These are phyloP conservation scores for Cucumis cinereus DNA, from an alignment of 306 rosid species.

Conservation along the genomic window DNA sequence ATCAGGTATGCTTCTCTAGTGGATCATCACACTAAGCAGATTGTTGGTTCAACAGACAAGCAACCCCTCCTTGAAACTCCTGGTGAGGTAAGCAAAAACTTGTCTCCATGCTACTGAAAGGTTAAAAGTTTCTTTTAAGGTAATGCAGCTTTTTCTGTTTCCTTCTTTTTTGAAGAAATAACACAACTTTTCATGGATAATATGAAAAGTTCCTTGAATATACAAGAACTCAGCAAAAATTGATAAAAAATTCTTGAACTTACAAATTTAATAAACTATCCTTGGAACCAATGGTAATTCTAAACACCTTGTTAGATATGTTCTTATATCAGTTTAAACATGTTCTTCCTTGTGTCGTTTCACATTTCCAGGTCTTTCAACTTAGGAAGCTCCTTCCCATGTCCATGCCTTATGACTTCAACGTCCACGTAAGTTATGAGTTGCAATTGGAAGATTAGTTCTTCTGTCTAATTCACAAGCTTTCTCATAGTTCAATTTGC, in stretches of 20 bases:
- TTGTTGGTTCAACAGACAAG: conserved; percentile 54
- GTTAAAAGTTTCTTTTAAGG: not conserved
- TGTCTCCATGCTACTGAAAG: not conserved
- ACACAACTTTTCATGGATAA: not conserved
- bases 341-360: not conserved
- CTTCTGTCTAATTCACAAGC: not conserved
- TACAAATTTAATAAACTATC: not conserved
- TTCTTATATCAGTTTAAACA: conserved; percentile 2
- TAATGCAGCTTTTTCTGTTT: not conserved
- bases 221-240: not conserved
- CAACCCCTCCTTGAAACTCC: conserved; percentile 92
- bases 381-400: conserved; percentile 82
- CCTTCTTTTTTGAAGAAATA: not conserved
- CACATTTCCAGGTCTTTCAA: conserved; percentile 55
- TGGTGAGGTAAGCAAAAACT: conserved; percentile 51
- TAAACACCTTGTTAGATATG: not conserved
- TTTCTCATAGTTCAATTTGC: conserved; percentile 8
- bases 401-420: conserved; percentile 75
- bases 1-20: conserved; percentile 38
- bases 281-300: not conserved
- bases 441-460: not conserved
- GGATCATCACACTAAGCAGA: conserved; percentile 36
- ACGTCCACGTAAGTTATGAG: conserved; percentile 65
- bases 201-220: not conserved
- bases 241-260: not conserved